Percentiles rank a stretch among this genome's conserved stretches.
phyloP scores from a whole-genome alignment of 768 basidiomycete genomes.

The Tricholomella constricta region DNA sequence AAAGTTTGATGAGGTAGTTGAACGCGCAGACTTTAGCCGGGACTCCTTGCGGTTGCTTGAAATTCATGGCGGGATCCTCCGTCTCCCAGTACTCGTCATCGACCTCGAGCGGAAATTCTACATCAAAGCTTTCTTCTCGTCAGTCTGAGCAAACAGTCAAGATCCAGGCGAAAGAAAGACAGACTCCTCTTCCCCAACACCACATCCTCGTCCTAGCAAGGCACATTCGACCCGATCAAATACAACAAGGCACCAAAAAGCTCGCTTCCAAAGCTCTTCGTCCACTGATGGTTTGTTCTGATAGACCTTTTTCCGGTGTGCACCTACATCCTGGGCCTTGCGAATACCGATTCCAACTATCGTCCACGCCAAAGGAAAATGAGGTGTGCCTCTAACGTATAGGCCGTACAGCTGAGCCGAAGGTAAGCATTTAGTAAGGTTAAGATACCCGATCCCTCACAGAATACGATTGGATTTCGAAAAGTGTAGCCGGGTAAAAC shows the following conservation, averaged over 20 bases:
- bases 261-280: slow-evolving; percentile 77
- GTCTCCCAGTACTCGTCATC: slow-evolving; percentile 81
- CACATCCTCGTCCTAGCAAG: slow-evolving; percentile 55
- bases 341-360: slow-evolving; percentile 54
- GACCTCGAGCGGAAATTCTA: slow-evolving; percentile 79
- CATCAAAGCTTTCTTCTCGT: slow-evolving; percentile 62
- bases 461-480: slow-evolving; percentile 63
- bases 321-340: slow-evolving; percentile 76
- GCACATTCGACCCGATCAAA: slow-evolving; percentile 60
- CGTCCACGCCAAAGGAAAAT: slow-evolving; percentile 55
- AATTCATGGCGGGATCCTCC: slow-evolving; percentile 48
- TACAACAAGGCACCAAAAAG: slow-evolving; percentile 70
- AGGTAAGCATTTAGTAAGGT: slow-evolving; percentile 1
- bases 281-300: slow-evolving; percentile 36
- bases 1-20: slow-evolving; percentile 63
- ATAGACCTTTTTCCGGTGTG: slow-evolving; percentile 67
- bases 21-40: slow-evolving; percentile 64
- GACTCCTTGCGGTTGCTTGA: slow-evolving; percentile 66
- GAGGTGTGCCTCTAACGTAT: slow-evolving; percentile 53
- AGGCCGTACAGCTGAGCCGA: slow-evolving; percentile 49
- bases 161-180: slow-evolving; percentile 18
- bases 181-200: slow-evolving; percentile 69
- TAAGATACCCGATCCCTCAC: slow-evolving; percentile 29
- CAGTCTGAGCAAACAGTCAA: slow-evolving; percentile 5
- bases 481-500: slow-evolving; percentile 57